Percentiles rank a stretch among this genome's conserved stretches.
These are phyloP conservation scores for Aureobasidium namibiae DNA, from an alignment of 2,329 filamentous ascomycete genomes.

Conservation along the genomic window DNA sequence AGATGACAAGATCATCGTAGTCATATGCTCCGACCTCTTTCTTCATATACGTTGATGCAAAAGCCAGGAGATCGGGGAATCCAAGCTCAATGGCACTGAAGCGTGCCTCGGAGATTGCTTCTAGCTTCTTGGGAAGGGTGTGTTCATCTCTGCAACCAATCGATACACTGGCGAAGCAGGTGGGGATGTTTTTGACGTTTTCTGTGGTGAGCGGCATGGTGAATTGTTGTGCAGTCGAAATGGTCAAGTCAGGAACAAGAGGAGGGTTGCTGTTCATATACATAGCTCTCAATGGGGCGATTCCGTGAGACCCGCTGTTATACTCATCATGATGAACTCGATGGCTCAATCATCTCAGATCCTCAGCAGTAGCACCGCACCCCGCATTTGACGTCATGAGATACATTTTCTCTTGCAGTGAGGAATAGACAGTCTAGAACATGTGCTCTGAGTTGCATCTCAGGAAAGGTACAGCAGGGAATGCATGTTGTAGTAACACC, in stretches of 20 bases:
- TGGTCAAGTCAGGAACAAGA: not conserved
- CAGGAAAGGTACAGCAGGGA: too few species aligned
- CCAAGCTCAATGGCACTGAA: constrained; percentile 66
- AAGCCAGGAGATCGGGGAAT: constrained; percentile 62
- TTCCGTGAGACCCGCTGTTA: constrained; percentile 2
- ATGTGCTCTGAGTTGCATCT: not conserved
- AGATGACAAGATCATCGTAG: constrained; percentile 49
- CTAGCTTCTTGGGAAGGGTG: constrained; percentile 52
- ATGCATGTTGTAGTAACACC: too few species aligned
- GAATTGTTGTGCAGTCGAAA: not conserved
- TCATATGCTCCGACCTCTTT: constrained; percentile 47
- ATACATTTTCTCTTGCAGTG: not conserved
- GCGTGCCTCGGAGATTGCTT: constrained; percentile 55
- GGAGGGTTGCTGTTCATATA: not conserved
- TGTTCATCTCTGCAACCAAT: constrained; percentile 41
- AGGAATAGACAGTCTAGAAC: not conserved
- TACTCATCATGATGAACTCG: not conserved
- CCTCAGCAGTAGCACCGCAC: not conserved
- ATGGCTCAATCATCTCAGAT: not conserved
- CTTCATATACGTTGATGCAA: constrained; percentile 44
- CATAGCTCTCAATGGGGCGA: not conserved
- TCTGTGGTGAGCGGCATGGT: constrained; percentile 29
- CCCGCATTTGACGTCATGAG: not conserved
- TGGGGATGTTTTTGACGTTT: constrained; percentile 35
- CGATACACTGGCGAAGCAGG: constrained; percentile 50